phyloP scores from a whole-genome alignment of 2,329 filamentous ascomycete species.

The Cordyceps farinosa region DNA sequence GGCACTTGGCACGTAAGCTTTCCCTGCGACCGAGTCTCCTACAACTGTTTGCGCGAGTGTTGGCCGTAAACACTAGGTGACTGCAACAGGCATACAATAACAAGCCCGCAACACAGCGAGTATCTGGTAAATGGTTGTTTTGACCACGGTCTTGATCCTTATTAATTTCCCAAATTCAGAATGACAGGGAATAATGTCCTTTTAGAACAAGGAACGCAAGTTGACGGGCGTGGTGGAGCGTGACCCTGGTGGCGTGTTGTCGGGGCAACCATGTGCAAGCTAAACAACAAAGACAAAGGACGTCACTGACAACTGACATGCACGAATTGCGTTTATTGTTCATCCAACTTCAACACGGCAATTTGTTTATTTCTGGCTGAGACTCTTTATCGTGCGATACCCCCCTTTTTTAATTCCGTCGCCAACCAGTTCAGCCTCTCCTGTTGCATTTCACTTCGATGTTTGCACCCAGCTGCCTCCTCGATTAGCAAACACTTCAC shows the following conservation, averaged over 20 bases:
- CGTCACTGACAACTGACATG: slow-evolving; percentile 14
- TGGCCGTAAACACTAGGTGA: background rate
- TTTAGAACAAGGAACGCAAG: background rate
- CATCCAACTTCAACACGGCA: background rate
- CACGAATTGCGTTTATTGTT: slow-evolving; percentile 4
- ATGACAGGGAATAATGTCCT: background rate
- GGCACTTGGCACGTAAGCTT: background rate
- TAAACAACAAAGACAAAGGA: slow-evolving; percentile 17
- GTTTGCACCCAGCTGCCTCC: background rate
- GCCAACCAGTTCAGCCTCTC: background rate
- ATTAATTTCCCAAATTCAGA: slow-evolving; percentile 4
- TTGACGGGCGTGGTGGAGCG: background rate
- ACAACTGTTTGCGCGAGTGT: background rate
- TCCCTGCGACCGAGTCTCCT: background rate
- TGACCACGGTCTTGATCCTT: background rate
- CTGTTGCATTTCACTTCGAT: background rate
- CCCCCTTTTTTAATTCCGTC: background rate
- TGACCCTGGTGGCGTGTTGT: slow-evolving; percentile 11
- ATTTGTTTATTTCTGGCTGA: background rate
- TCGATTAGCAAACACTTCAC: slow-evolving; percentile 13
- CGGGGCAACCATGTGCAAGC: background rate
- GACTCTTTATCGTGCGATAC: background rate
- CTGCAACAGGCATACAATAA: background rate
- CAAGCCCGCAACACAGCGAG: background rate
- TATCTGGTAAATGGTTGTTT: background rate